Base-by-base conservation (phyloP, 2,329 filamentous ascomycete species). In the Beauveria medogensis region DNA sequence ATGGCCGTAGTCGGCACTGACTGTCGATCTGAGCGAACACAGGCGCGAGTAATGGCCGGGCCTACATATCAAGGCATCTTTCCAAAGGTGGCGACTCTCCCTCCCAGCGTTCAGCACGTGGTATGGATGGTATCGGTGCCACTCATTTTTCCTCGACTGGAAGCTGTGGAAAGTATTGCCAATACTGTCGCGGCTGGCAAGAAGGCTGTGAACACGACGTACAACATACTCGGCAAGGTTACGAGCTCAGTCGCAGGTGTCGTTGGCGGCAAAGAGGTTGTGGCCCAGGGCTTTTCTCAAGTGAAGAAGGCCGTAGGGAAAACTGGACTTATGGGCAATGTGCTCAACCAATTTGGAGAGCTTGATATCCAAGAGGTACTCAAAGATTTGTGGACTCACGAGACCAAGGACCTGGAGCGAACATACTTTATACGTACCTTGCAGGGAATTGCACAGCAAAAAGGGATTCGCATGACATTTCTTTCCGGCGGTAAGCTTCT, bases 301-400 rank as follows among this genome's bases (percentile, higher is more conserved):
- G 92, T 97, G 60, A 99, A 99, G 80, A 95, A 92, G 73, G 94
- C 93, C 0, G 91, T 99, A 20, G 94, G 94, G 54, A 99, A 99
- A 75, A 89, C 87, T 1, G 94, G 94, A 2, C 79, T 99, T 56
- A 97, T 99, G 93, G 93, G 93, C 64, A 90, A 91, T 62, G 92
- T 97, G 44, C 80, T 99, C 54, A 97, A 92, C 76, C 92, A 95
- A 41, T 99, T 99, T 72, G 94, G 94, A 59, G 94, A 97, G 66
- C 88, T 99, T 63, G 94, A 97, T 69, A 85, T 97, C 55, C 86
- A 94, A 58, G 94, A 99, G 75, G 94, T 97, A 71, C 78, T 97
- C 62, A 88, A 93, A 70, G 94, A 99, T 72, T 88, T 96, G 80
- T 99, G 94, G 94, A 99, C 94, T 24, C 94, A 99, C 70, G 93